A percentile compares a stretch with the other conserved stretches of the same genome.
Conservation (phyloP, 345 rosid species). For the Dovyalis caffra region DNA sequence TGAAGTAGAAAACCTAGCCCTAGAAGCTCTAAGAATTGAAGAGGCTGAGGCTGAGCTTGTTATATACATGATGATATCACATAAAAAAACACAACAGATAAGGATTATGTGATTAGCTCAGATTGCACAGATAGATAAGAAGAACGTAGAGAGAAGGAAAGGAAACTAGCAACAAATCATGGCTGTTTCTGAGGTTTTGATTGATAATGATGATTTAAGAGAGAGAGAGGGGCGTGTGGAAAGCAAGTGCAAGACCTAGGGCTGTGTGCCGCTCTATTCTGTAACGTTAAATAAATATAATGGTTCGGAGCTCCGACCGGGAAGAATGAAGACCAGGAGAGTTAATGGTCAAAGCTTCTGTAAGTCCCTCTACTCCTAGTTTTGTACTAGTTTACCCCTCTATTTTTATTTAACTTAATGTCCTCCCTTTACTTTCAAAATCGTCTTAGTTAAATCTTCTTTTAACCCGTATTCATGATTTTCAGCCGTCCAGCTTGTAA, state of each 20-base stretch:
- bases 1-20: conserved; percentile 36
- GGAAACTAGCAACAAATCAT: background rate
- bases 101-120: background rate
- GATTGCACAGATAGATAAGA: background rate
- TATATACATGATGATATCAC: conserved; percentile 61
- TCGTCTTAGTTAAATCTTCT: too few relatives aligned
- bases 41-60: conserved; percentile 49
- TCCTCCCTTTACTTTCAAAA: too few relatives aligned
- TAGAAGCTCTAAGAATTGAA: conserved; percentile 64
- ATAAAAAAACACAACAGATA: background rate
- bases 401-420: too few relatives aligned
- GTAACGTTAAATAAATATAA: background rate
- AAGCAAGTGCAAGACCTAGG: conserved; percentile 11
- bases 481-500: too few relatives aligned
- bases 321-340: background rate
- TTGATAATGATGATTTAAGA: background rate
- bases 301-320: background rate
- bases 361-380: too few relatives aligned
- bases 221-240: conserved; percentile 15
- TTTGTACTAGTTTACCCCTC: too few relatives aligned
- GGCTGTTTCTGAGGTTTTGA: background rate
- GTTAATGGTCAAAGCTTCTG: too few relatives aligned
- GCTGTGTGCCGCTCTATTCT: conserved; percentile 19
- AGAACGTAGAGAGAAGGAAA: too few relatives aligned
- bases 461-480: too few relatives aligned